A percentile compares a stretch with the other conserved stretches of the same genome.
phyloP scores from a whole-genome alignment of 305 asterid genomes.

The Fraxinus greggii region DNA sequence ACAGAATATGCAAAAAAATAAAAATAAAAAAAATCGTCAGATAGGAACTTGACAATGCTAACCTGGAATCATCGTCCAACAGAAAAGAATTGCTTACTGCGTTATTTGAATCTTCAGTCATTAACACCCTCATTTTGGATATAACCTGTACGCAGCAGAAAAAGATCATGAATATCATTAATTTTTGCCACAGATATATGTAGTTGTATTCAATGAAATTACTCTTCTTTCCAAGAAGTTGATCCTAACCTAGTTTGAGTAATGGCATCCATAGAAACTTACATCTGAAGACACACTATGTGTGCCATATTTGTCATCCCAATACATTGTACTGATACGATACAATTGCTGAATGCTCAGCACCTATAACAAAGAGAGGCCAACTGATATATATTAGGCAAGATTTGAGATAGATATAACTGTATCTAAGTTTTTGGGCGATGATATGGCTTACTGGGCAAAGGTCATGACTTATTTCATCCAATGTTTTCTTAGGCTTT shows the following conservation, averaged over 20 bases:
- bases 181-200: background rate
- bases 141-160: constrained; percentile 41
- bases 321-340: constrained; percentile 68
- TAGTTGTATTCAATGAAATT: constrained; percentile 14
- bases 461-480: constrained; percentile 52
- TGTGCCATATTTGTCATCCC: constrained; percentile 73
- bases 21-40: too few species aligned
- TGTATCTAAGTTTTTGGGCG: background rate
- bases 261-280: constrained; percentile 45
- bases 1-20: background rate
- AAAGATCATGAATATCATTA: constrained; percentile 12
- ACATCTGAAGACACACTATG: constrained; percentile 61
- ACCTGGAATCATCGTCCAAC: constrained; percentile 71
- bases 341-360: constrained; percentile 64
- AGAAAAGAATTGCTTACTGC: constrained; percentile 63
- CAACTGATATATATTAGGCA: background rate
- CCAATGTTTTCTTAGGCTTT: constrained; percentile 55
- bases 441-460: constrained; percentile 46
- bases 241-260: constrained; percentile 39
- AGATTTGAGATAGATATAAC: background rate
- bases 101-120: constrained; percentile 60
- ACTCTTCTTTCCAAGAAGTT: constrained; percentile 30
- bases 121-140: constrained; percentile 58
- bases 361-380: constrained; percentile 36
- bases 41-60: constrained; percentile 8